phyloP scores from a whole-genome alignment of 2,329 filamentous ascomycete genomes.

The Claviceps sp. region DNA sequence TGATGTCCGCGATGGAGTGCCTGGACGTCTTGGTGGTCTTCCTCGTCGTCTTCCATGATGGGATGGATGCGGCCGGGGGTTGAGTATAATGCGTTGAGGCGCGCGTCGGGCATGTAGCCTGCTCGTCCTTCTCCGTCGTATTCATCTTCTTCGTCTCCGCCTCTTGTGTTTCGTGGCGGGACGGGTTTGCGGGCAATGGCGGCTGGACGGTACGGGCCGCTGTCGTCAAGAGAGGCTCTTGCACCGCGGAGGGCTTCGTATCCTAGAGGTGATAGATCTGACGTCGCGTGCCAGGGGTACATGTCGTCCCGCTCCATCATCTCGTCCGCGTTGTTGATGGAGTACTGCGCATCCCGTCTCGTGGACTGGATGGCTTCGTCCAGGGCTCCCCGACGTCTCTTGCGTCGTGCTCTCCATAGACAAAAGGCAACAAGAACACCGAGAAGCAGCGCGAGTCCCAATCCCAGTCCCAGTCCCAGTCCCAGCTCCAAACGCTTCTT shows the following conservation, averaged over 20 bases:
- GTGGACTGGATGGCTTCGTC: slow-evolving; percentile 35
- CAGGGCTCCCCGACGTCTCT: slow-evolving; percentile 21
- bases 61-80: slow-evolving; percentile 36
- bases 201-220: slow-evolving; percentile 1
- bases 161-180: not conserved
- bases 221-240: slow-evolving; percentile 17
- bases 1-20: not conserved
- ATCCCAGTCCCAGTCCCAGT: slow-evolving; percentile 50
- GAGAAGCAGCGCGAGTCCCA: slow-evolving; percentile 40
- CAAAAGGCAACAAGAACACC: slow-evolving; percentile 33
- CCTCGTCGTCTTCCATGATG: slow-evolving; percentile 46
- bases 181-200: slow-evolving; percentile 19
- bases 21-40: slow-evolving; percentile 17
- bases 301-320: slow-evolving; percentile 28
- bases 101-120: slow-evolving; percentile 18
- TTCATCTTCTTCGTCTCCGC: not conserved
- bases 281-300: slow-evolving; percentile 2
- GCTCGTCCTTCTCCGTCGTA: slow-evolving; percentile 7
- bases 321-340: slow-evolving; percentile 29
- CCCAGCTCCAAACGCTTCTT: slow-evolving; percentile 26
- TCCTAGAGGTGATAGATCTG: slow-evolving; percentile 29
- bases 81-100: slow-evolving; percentile 15
- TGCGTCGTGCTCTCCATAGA: slow-evolving; percentile 34
- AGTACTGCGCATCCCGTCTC: slow-evolving; percentile 34
- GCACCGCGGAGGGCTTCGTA: slow-evolving; percentile 35